Evolutionary conservation across 345 rosid genomes (phyloP), one percentile per base, ranked within the genome.

Genomic region (Salix viminalis): DNA sequence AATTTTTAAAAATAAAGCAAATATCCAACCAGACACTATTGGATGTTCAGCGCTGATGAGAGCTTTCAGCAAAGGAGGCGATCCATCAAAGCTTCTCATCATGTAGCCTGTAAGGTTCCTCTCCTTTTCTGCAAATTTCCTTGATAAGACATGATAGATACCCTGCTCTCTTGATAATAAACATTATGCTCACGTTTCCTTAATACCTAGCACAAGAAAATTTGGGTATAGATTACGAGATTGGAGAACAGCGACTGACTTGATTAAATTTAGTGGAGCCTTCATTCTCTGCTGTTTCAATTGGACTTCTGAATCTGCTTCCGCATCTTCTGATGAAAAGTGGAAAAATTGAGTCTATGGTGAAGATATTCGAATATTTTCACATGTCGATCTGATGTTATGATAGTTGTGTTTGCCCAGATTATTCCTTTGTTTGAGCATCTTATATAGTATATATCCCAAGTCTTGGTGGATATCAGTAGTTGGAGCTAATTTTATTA

Each of bases 281-380:
- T 19, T 90, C 89, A 34, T 80, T 89, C 18, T 83, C 90, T 32
- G 78, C 70, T 4, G 75, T 85, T 74, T 93, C 97, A 56, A 76
- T 88, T 34, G 97, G 97, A 50, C 81, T 93, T 77, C 76, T 85
- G 62, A 93, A 91, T 83, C 97, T 90, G 83, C 90, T 94, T 79
- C 84, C 92, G 76, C 91, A 86, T 85, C 85, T 90, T 76, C 84
- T 91, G 32, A 97, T 97, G 50, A 91, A 85, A 85, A 90, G 94
- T 83, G 98, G 98, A 76, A 94, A 87, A 85, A 80, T 42, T 42
- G 98, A 92, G 81, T 77, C 86, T 48, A 92, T 92, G 97, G 82
- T 91, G 83, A 92, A 92, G 97, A 97, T 92, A 70, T 56, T 71
- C 36, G 34, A 75, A 72, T 62, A 21, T 58, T 77, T 66, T 39